Evolutionary conservation across 2,329 filamentous ascomycete species (phyloP).

Genomic region (Botryotinia narcissicola): DNA sequence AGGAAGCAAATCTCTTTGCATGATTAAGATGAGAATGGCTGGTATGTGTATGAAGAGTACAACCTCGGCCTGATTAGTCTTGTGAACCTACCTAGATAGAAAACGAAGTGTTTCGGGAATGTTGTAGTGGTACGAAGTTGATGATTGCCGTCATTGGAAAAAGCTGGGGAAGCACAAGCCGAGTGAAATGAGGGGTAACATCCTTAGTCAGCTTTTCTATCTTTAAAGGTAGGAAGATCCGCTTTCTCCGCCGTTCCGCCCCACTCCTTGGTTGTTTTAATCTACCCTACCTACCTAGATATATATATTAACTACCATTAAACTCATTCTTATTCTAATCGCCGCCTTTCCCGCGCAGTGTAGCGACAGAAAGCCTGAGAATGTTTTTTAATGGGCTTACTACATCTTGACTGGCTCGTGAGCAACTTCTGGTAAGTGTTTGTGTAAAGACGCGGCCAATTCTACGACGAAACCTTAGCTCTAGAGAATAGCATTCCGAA

Average conservation of each 20-base stretch:
- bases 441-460: background rate
- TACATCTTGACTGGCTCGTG: background rate
- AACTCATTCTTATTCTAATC: background rate
- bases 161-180: conserved; percentile 1
- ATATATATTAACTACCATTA: background rate
- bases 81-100: background rate
- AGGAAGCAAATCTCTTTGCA: conserved; percentile 10
- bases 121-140: background rate
- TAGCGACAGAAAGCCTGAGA: background rate
- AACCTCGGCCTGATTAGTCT: background rate
- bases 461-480: background rate
- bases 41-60: conserved; percentile 11
- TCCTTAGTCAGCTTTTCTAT: background rate
- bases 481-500: background rate
- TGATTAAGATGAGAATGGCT: conserved; percentile 4
- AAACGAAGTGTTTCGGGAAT: background rate
- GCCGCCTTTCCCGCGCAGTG: background rate
- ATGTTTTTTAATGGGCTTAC: background rate
- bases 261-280: background rate
- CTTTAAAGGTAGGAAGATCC: background rate
- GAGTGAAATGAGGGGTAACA: background rate
- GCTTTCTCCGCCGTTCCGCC: background rate
- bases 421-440: background rate
- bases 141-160: background rate
- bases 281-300: too few relatives aligned